Base-by-base conservation (phyloP, 129 eudicot genomes). In the Flaveria sonorensis region DNA sequence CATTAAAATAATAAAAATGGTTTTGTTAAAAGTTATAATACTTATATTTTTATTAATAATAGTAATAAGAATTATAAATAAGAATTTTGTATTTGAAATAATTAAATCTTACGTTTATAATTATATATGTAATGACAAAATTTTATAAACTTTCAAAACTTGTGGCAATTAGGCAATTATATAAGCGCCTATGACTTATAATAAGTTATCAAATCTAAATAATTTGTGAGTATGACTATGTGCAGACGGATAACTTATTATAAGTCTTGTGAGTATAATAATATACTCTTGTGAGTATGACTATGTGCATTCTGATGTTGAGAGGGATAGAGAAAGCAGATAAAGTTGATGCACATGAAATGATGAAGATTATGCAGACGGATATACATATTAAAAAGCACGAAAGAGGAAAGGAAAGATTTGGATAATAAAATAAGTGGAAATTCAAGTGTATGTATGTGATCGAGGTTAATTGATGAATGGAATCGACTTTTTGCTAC, bases 321-420 rank as follows among this genome's bases (percentile, higher is more conserved):
- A 71, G 51, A 68, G 42, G 32, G 68, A 53, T 56, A 53, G 61
- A 71, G 45, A 36, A 36, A 36, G 40, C 40, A 36, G 40, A 20
- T 67, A 77, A 62, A 47, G 24, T 68, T 26, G 70, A 68, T 68
- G 76, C 82, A 70, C 75, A 70, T 45, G 80, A 65, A 78, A 59
- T 60, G 77, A 71, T 71, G 82, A 71, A 63, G 82, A 78, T 70
- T 78, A 42, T 64, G 60, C 47, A 73, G 69, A 73, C 36, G 71
- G 68, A 80, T 73, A 65, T 64, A 52, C 51, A 53, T 73, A 72
- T 53, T 63, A 79, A 80, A 72, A 65, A 40, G 63, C 83, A 73
- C 63, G 73, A 80, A 79, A 73, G 70, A 55, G 79, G 84, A 66
- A 80, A 24, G 28, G 20, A 80, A 73, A 80, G 84, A 52, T 80